These are phyloP conservation scores for Metroxylon sagu DNA, from an alignment of 176 grass and related monocot genomes.

Conservation along the genomic window DNA sequence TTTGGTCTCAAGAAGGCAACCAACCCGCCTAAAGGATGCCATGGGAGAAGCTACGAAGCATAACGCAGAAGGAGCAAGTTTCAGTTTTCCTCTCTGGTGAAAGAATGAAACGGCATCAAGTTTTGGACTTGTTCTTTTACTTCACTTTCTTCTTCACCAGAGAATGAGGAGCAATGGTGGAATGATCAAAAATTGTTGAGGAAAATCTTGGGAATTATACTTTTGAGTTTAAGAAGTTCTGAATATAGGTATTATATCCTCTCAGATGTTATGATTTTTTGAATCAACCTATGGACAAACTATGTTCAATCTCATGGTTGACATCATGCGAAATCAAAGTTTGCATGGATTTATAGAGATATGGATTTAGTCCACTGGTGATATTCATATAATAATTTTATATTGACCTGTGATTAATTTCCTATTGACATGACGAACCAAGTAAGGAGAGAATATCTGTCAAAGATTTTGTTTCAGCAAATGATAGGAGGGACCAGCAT, in stretches of 20 bases:
- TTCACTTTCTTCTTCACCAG: constrained; percentile 65
- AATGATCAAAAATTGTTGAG: constrained; percentile 6
- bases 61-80: constrained; percentile 11
- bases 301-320: too few species aligned
- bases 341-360: too few species aligned
- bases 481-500: too few species aligned
- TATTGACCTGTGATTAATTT: too few species aligned
- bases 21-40: constrained; percentile 25
- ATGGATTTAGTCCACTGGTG: too few species aligned
- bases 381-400: too few species aligned
- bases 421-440: too few species aligned
- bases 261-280: too few species aligned
- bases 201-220: constrained; percentile 2
- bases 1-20: constrained; percentile 56
- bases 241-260: constrained; percentile 33
- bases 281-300: too few species aligned
- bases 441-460: too few species aligned
- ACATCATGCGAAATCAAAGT: too few species aligned
- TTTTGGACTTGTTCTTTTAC: constrained; percentile 62
- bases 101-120: constrained; percentile 37
- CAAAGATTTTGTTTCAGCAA: too few species aligned
- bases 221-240: constrained; percentile 9
- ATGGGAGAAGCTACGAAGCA: background rate
- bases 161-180: constrained; percentile 3
- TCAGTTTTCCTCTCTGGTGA: constrained; percentile 29